Percentiles rank a stretch among this genome's conserved stretches.
These are phyloP conservation scores for Conringia planisiliqua DNA, from an alignment of 345 rosid genomes.

Conservation along the genomic window DNA sequence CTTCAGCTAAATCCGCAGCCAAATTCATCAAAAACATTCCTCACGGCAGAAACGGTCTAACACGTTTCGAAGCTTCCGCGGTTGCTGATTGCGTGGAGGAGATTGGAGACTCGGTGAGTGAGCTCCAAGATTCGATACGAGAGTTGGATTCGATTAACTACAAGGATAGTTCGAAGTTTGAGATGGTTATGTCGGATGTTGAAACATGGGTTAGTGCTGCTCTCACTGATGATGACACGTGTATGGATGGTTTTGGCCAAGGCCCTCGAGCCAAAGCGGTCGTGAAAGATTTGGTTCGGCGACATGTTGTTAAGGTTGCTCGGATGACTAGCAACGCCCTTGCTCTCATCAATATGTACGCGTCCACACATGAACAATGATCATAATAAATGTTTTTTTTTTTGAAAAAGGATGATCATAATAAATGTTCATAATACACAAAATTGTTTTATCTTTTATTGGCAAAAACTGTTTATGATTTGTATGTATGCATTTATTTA, in stretches of 20 bases:
- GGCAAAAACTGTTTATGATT: not conserved
- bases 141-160: conserved; percentile 33
- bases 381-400: conserved; percentile 3
- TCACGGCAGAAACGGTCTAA: conserved; percentile 12
- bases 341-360: conserved; percentile 47
- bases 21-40: conserved; percentile 32
- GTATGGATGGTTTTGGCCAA: conserved; percentile 42
- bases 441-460: not conserved
- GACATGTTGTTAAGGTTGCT: conserved; percentile 39
- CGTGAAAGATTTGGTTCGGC: conserved; percentile 36
- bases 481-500: not conserved
- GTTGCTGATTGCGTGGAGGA: conserved; percentile 49
- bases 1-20: conserved; percentile 31
- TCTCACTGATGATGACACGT: conserved; percentile 51
- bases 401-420: too few relatives aligned
- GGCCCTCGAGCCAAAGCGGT: not conserved
- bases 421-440: not conserved
- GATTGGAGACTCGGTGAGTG: conserved; percentile 46
- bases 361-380: conserved; percentile 25
- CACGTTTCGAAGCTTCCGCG: conserved; percentile 37
- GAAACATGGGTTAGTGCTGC: conserved; percentile 67
- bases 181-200: conserved; percentile 40
- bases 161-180: conserved; percentile 12
- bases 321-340: conserved; percentile 60
- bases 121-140: conserved; percentile 45